Evolutionary conservation across 2,329 filamentous ascomycete genomes (phyloP).

Genomic region (Sporothrix brunneoviolacea): DNA sequence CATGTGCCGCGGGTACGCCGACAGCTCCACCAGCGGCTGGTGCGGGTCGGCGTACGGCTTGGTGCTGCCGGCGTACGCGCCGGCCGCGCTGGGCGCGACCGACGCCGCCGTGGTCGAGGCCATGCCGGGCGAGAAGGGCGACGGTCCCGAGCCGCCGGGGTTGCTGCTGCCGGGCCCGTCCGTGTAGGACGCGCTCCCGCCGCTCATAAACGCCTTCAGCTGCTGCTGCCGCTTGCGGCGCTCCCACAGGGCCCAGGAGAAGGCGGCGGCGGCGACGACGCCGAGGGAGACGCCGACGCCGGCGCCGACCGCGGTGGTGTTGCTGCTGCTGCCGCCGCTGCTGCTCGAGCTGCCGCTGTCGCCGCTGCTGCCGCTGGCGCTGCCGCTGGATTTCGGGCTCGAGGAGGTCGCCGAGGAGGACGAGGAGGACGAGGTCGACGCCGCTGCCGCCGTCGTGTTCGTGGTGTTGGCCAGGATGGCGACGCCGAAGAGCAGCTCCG

Average conservation of each 20-base stretch:
- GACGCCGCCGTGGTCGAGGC: too few relatives aligned
- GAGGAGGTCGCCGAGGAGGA: neutral
- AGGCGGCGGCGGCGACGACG: constrained; percentile 3
- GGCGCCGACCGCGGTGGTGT: constrained; percentile 12
- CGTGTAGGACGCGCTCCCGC: too few relatives aligned
- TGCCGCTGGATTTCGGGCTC: neutral
- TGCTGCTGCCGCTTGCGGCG: constrained; percentile 10
- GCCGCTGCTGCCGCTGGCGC: too few relatives aligned
- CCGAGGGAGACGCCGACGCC: constrained; percentile 16
- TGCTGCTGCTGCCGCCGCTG: too few relatives aligned
- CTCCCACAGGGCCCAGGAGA: constrained; percentile 15
- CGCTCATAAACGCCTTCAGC: neutral
- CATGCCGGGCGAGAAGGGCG: constrained; percentile 1
- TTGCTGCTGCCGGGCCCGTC: too few relatives aligned
- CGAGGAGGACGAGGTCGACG: neutral
- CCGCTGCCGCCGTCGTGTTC: neutral
- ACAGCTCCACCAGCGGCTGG: constrained; percentile 8
- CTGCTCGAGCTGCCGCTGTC: too few relatives aligned
- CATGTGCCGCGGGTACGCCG: constrained; percentile 1
- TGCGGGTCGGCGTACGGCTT: neutral
- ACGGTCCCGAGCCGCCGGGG: too few relatives aligned
- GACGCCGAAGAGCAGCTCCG: constrained; percentile 8
- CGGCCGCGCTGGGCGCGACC: neutral
- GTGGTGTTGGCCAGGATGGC: constrained; percentile 13
- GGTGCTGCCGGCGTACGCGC: neutral